Percentiles rank a stretch among this genome's conserved stretches.
Evolutionary conservation across 2,329 filamentous ascomycete genomes (phyloP).

Genomic region (Diaporthe ilicicola): DNA sequence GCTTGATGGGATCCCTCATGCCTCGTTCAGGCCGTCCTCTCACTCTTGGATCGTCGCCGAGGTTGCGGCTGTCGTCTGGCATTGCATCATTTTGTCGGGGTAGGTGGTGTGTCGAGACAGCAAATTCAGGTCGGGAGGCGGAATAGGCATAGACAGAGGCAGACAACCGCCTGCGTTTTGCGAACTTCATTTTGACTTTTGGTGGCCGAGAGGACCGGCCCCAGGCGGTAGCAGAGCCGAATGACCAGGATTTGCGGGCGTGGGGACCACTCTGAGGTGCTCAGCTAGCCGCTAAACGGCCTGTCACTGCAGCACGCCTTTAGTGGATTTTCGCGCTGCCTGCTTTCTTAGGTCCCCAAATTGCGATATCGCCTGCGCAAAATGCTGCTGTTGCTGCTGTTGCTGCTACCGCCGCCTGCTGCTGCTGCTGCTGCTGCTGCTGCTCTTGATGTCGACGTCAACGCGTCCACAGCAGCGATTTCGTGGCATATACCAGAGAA

Average conservation of each 20-base stretch:
- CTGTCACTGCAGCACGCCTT: constrained; percentile 16
- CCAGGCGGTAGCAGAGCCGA: constrained; percentile 24
- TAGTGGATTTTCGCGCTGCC: constrained; percentile 1
- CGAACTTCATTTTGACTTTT: constrained; percentile 43
- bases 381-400: background rate
- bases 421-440: background rate
- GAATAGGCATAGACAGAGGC: constrained; percentile 13
- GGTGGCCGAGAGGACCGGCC: constrained; percentile 33
- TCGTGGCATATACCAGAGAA: background rate
- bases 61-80: constrained; percentile 49
- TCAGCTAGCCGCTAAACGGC: constrained; percentile 31
- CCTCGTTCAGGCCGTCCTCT: constrained; percentile 46
- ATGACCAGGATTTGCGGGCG: constrained; percentile 29
- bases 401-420: background rate
- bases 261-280: constrained; percentile 3
- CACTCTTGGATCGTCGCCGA: constrained; percentile 46
- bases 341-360: background rate
- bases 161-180: constrained; percentile 37
- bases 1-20: constrained; percentile 39
- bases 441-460: background rate
- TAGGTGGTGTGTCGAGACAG: constrained; percentile 33
- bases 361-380: background rate
- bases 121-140: constrained; percentile 10
- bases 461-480: background rate
- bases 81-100: constrained; percentile 49